Evolutionary conservation across 2,329 filamentous ascomycete genomes (phyloP).

Genomic region (Ophiostoma sp.): DNA sequence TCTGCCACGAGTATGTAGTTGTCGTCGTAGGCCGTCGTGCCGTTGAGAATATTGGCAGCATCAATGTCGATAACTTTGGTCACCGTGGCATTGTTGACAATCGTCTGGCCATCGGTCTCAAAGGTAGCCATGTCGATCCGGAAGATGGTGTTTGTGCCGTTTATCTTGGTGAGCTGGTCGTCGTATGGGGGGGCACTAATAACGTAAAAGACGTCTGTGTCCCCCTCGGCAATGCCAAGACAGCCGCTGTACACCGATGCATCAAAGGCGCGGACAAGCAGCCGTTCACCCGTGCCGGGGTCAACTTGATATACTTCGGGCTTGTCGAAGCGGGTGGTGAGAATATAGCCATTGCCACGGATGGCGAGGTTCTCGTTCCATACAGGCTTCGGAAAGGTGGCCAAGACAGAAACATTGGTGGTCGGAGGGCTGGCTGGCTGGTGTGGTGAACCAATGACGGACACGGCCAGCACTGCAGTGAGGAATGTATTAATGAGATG

Average conservation of each 20-base stretch:
- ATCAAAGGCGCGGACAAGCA: neutral
- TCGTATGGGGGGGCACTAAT: neutral
- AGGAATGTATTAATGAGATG: neutral
- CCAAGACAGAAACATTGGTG: neutral
- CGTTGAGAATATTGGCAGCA: neutral
- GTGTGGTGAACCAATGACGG: neutral
- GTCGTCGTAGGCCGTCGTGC: neutral
- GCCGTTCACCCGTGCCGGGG: neutral
- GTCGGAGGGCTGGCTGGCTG: neutral
- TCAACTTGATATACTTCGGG: neutral
- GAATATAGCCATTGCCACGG: neutral
- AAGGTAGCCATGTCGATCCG: neutral
- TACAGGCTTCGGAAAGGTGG: neutral
- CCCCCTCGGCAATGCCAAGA: neutral
- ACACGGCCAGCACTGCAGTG: neutral
- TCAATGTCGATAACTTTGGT: neutral
- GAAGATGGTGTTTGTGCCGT: neutral
- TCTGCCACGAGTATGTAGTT: neutral
- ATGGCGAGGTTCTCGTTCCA: neutral
- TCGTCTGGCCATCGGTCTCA: neutral
- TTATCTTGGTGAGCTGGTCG: neutral
- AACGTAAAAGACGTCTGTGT: neutral
- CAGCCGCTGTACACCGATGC: neutral
- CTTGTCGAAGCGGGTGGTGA: neutral
- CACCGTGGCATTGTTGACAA: neutral